Percentiles rank a stretch among this genome's conserved stretches.
phyloP scores from a whole-genome alignment of 495 filamentous ascomycete species.

The Baudoinia panamericana region DNA sequence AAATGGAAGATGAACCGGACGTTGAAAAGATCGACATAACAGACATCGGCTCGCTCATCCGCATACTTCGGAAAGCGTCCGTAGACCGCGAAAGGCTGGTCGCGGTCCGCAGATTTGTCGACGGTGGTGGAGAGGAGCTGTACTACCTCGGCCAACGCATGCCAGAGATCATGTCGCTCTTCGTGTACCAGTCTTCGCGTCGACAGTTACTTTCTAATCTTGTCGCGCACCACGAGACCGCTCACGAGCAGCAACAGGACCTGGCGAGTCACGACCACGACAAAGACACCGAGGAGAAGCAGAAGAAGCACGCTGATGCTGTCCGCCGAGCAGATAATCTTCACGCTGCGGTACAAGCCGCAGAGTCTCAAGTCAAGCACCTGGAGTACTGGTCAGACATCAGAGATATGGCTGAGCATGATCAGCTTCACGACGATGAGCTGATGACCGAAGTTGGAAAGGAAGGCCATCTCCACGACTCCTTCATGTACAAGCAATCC shows the following conservation, averaged over 20 bases:
- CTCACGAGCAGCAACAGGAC: conserved; percentile 26
- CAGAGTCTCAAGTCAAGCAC: conserved; percentile 52
- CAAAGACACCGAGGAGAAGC: not conserved
- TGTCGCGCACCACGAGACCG: conserved; percentile 46
- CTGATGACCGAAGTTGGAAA: not conserved
- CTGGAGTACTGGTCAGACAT: conserved; percentile 69
- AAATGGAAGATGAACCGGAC: conserved; percentile 24
- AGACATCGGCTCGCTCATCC: conserved; percentile 53
- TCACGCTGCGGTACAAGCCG: conserved; percentile 43
- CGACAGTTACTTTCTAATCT: conserved; percentile 59
- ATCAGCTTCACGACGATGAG: conserved; percentile 29
- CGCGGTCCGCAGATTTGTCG: conserved; percentile 62
- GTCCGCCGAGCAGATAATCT: conserved; percentile 34
- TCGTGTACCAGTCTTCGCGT: conserved; percentile 81
- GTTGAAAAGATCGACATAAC: conserved; percentile 42
- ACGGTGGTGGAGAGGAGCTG: conserved; percentile 68
- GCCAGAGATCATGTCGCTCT: conserved; percentile 68
- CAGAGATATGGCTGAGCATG: conserved; percentile 44
- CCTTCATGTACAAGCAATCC: conserved; percentile 12
- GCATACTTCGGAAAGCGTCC: conserved; percentile 46
- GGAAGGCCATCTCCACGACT: conserved; percentile 4
- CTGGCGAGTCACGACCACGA: conserved; percentile 17
- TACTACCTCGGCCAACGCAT: conserved; percentile 55
- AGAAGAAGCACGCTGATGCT: conserved; percentile 9
- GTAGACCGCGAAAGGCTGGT: conserved; percentile 88